Evolutionary conservation across 352 stramenopile species (phyloP), one percentile per base, ranked within the genome.

Genomic region (Peronospora destructor): DNA sequence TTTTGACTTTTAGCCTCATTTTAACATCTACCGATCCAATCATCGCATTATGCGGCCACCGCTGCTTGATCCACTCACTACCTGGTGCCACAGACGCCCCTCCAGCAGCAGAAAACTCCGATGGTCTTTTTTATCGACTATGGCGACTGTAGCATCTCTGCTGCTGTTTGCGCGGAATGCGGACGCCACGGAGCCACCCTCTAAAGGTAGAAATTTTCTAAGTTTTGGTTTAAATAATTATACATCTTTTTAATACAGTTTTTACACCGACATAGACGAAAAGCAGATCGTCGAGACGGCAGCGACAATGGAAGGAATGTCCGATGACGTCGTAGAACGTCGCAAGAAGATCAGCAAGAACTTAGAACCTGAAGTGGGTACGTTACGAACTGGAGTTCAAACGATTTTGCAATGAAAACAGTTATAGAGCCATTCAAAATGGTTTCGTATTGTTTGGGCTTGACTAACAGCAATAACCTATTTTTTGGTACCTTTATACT

Each of bases 321-420:
- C 17, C 4, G 29, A 63, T 1, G 38, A 52, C 14, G 34, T 26
- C 13, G 28, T 35, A n/a, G 11, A 35, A 16, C 34, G 44, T 0
- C 46, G 30, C 6, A 60, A 59, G 25, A 61, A 64, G 28, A 46
- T 40, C n/a, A 34, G 11, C 38, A 68, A 67, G 45, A 21, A 36
- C 12, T 56, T 43, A n/a, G 64, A 68, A 4, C 64, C 61, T 6
- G 41, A 66, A 66, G 64, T 73, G 45, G 58, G 64, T 73, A 66
- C 43, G 61, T 58, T 26, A 49, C n/a, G 6, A 29, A 32, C 36
- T 45, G 16, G 23, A 16, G 45, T 35, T 25, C 26, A 43, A 56
- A 56, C 23, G 17, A 8, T 49, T 9, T 52, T 21, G 19, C 19
- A 21, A 3, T 3, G 1, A 21, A 21, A 21, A 21, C 19, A 36